Conservation (phyloP, 768 basidiomycete genomes). For the Coprinopsis sp. region DNA sequence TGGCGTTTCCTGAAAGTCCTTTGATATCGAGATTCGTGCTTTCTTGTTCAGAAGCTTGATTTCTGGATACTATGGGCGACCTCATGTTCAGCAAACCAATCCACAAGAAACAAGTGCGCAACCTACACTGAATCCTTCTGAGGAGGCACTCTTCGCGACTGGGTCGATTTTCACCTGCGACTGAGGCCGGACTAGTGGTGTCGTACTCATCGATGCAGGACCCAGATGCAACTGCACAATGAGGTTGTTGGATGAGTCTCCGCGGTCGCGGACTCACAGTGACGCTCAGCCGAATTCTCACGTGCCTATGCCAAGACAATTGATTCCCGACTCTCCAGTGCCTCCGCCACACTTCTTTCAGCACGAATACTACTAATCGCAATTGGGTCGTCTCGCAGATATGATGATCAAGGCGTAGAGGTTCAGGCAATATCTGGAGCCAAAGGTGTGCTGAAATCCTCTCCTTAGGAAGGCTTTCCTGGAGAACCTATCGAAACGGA, state of each 20-base stretch:
- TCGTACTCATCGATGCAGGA: slow-evolving; percentile 13
- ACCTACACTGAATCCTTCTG: slow-evolving; percentile 45
- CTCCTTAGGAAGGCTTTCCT: too few relatives aligned
- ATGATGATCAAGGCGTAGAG: too few relatives aligned
- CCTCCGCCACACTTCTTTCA: too few relatives aligned
- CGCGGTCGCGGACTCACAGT: background rate
- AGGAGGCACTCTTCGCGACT: slow-evolving; percentile 31
- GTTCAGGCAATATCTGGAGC: too few relatives aligned
- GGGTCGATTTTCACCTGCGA: slow-evolving; percentile 35
- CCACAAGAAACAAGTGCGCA: background rate
- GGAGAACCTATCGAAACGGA: too few relatives aligned
- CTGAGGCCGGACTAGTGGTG: slow-evolving; percentile 34
- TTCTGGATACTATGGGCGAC: slow-evolving; percentile 37
- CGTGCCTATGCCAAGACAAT: too few relatives aligned
- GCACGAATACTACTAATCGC: too few relatives aligned
- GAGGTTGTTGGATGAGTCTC: background rate
- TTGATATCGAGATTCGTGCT: slow-evolving; percentile 59
- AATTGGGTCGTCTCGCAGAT: too few relatives aligned
- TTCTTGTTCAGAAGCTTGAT: slow-evolving; percentile 57
- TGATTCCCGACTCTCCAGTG: too few relatives aligned
- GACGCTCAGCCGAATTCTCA: too few relatives aligned
- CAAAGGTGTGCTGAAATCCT: too few relatives aligned
- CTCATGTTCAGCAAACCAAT: background rate
- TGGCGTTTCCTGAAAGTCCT: slow-evolving; percentile 40
- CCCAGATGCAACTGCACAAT: background rate